Base-by-base conservation (phyloP, 352 stramenopile genomes). In the Blastocystis sp. region DNA sequence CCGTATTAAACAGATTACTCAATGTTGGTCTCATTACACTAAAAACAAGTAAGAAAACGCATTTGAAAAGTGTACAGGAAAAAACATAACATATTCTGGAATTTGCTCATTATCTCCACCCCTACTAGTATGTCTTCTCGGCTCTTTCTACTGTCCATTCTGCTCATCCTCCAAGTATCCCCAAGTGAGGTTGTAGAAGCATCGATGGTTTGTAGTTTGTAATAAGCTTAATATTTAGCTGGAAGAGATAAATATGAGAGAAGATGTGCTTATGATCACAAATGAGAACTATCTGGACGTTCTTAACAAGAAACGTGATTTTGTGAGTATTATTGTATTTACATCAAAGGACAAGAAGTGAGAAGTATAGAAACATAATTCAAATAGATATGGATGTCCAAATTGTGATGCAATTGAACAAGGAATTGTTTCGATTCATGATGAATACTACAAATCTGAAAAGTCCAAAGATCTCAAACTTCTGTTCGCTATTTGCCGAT, bases 401-500 rank as follows among this genome's bases (percentile, higher is more conserved):
- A 4, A 33, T 84, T 84, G 73, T 66, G 27, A 27, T 42, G 40
- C 17, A 69, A 22, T 68, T 35, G 73, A 84, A 42, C 13, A 68
- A 15, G 2, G 54, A 4, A 44, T 84, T 19, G 19, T 33, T 11
- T 13, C 13, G 11, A 11, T 84, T 19, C 73, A 84, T 48, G 37
- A 66, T 33, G 13, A n/a, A 35, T 68, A 68, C 54, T 84, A 84
- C 59, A 42, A 5, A 33, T n/a, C 42, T 62, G 15, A 33, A 30
- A 42, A 54, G n/a, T 68, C 33, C 22, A 51, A 69, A 13, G 24
- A 48, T 19, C 64, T 27, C 37, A 44, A 68, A n/a, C 37, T 84
- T n/a, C n/a, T 84, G 17, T 84, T 84, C 59, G 73, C 48, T 17
- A 66, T 84, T 22, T 53, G 42, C 3, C 48, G 73, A 19, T 22